Percentiles rank a stretch among this genome's conserved stretches.
phyloP scores from a whole-genome alignment of 257 asterid genomes.

The Paulownia fortunei region DNA sequence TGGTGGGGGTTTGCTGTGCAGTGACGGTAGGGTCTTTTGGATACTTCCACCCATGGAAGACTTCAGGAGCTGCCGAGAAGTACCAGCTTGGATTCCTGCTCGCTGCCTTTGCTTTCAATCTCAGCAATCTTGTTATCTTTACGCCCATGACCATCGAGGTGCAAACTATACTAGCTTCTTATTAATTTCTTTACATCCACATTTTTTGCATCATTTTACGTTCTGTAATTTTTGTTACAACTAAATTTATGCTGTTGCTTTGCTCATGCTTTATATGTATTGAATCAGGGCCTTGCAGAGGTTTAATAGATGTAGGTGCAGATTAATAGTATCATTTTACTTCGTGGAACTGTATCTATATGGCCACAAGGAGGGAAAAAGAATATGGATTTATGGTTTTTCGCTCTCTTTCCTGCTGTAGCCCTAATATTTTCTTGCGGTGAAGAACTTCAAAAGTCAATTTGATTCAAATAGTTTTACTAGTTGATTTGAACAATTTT shows the following conservation, averaged over 20 bases:
- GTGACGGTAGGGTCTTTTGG: slow-evolving; percentile 81
- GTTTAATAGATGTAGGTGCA: not conserved
- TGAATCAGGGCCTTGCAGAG: not conserved
- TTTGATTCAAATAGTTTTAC: not conserved
- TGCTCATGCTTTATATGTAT: not conserved
- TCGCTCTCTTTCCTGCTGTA: not conserved
- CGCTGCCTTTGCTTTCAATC: slow-evolving; percentile 88
- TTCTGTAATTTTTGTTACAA: not conserved
- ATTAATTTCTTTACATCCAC: not conserved
- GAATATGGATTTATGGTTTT: not conserved
- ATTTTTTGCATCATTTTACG: no score
- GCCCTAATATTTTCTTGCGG: not conserved
- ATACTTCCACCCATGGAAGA: slow-evolving; percentile 94
- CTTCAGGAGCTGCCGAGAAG: slow-evolving; percentile 68
- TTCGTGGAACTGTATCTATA: not conserved
- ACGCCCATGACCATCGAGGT: slow-evolving; percentile 99
- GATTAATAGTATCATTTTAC: not conserved
- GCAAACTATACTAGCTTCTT: slow-evolving; percentile 4
- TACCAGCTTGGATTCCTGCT: slow-evolving; percentile 89
- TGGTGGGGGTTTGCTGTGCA: slow-evolving; percentile 98
- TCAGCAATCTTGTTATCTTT: slow-evolving; percentile 84
- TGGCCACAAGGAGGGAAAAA: not conserved
- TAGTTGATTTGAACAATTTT: slow-evolving; percentile 7
- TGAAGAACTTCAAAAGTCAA: not conserved
- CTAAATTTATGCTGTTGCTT: not conserved